These are phyloP conservation scores for Thamnidium elegans DNA, from an alignment of 192 early-diverging fungal species.

Conservation along the genomic window DNA sequence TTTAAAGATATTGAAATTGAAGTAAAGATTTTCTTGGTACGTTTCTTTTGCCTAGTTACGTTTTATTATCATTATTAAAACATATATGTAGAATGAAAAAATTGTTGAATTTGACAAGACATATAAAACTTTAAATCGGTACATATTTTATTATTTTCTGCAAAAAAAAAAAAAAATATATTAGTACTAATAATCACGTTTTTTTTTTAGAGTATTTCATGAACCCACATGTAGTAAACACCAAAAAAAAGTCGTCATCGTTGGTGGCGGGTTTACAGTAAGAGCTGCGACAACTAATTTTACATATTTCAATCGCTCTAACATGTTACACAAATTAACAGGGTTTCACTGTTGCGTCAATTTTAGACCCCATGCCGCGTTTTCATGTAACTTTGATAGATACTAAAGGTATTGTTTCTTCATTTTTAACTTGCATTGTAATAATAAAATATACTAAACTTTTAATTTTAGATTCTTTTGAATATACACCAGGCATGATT, in stretches of 20 bases:
- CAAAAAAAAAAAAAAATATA: too few species aligned
- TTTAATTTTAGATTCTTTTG: conserved; percentile 37
- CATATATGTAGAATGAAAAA: background rate
- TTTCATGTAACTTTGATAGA: conserved; percentile 39
- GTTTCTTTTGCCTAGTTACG: background rate
- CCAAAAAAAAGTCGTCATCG: conserved; percentile 22
- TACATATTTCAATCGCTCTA: background rate
- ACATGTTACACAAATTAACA: conserved; percentile 12
- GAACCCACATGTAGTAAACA: background rate
- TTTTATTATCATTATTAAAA: background rate
- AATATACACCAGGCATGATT: conserved; percentile 37
- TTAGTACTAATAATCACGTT: background rate
- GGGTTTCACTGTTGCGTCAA: conserved; percentile 40
- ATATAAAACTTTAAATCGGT: background rate
- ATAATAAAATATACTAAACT: background rate
- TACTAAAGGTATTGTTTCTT: conserved; percentile 31
- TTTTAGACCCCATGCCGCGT: conserved; percentile 36
- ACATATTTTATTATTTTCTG: too few species aligned
- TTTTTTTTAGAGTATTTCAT: background rate
- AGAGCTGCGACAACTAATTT: background rate
- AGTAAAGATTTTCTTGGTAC: conserved; percentile 23
- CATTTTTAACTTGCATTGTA: background rate
- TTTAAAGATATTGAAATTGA: conserved; percentile 21
- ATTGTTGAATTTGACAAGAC: background rate
- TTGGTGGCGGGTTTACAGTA: conserved; percentile 42